phyloP scores from a whole-genome alignment of 1,139 yeast species.

The Yamadazyma blattariae region DNA sequence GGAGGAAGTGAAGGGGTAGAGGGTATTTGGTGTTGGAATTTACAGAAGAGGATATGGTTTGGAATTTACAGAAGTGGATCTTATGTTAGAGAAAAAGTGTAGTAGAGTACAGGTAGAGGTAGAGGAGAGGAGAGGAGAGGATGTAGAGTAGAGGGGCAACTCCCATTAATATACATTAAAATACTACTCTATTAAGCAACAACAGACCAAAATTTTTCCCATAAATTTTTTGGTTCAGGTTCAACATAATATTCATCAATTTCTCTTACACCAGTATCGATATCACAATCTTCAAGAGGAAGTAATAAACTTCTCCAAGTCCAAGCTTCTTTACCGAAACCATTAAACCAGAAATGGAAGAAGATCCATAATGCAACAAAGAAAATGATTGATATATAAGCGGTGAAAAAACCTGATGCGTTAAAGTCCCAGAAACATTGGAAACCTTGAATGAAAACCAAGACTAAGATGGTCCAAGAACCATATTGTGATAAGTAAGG shows the following conservation, averaged over 20 bases:
- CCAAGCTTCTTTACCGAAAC: constrained; percentile 31
- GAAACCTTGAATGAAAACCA: constrained; percentile 72
- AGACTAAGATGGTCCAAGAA: constrained; percentile 45
- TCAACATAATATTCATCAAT: constrained; percentile 54
- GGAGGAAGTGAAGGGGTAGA: constrained; percentile 1
- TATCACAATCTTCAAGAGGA: constrained; percentile 55
- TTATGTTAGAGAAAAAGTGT: no score
- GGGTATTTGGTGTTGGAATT: not conserved
- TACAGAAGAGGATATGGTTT: not conserved
- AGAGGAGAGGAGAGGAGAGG: not conserved
- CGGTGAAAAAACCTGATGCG: constrained; percentile 58
- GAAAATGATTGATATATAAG: constrained; percentile 62
- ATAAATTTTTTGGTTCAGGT: constrained; percentile 46
- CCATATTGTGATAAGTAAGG: constrained; percentile 66
- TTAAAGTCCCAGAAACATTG: constrained; percentile 54
- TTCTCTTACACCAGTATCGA: constrained; percentile 59
- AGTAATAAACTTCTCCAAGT: constrained; percentile 32
- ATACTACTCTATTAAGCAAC: constrained; percentile 3
- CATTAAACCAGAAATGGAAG: constrained; percentile 50
- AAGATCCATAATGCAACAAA: constrained; percentile 51
- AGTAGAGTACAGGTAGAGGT: no score
- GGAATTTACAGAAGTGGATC: no score
- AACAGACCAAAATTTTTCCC: constrained; percentile 53
- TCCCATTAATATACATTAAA: not conserved
- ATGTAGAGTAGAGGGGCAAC: not conserved